Percentiles rank a stretch among this genome's conserved stretches.
Conservation (phyloP, 2,329 filamentous ascomycete species). For the Penicillium occitanis region DNA sequence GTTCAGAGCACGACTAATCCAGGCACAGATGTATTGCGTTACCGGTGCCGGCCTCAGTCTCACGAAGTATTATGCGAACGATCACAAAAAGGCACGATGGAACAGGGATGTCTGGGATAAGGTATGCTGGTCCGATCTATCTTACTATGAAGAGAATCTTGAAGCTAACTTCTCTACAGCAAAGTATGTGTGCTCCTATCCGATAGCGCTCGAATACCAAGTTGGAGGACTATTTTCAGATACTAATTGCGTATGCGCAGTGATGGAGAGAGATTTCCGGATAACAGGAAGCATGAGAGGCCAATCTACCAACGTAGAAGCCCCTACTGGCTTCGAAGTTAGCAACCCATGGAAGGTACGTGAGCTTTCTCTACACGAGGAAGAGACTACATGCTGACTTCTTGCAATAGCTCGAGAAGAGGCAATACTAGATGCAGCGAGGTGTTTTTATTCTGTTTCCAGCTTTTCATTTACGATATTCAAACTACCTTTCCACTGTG, state of each 20-base stretch:
- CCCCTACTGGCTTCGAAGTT: conserved; percentile 63
- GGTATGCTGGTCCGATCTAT: conserved; percentile 45
- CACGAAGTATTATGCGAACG: conserved; percentile 61
- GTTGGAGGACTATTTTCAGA: conserved; percentile 13
- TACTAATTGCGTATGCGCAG: conserved; percentile 37
- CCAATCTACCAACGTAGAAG: conserved; percentile 59
- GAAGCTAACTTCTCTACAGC: conserved; percentile 49
- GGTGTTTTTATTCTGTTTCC: conserved; percentile 4
- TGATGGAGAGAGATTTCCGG: conserved; percentile 66
- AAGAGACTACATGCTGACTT: conserved; percentile 25
- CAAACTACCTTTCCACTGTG: conserved; percentile 11
- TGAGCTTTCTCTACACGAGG: conserved; percentile 12
- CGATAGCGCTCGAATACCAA: conserved; percentile 29
- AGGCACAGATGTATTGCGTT: conserved; percentile 59
- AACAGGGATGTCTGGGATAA: conserved; percentile 64
- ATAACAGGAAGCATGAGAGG: conserved; percentile 62
- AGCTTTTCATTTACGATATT: conserved; percentile 18
- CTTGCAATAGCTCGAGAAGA: conserved; percentile 39
- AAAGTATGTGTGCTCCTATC: conserved; percentile 49
- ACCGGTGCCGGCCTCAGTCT: conserved; percentile 59
- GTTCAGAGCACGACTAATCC: conserved; percentile 18
- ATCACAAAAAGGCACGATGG: conserved; percentile 61
- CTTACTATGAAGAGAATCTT: conserved; percentile 22
- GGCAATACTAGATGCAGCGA: conserved; percentile 35
- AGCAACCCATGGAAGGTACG: conserved; percentile 68